A percentile compares a stretch with the other conserved stretches of the same genome.
These are phyloP conservation scores for Salicornia ramosissima DNA, from an alignment of 148 eudicot genomes.

Conservation along the genomic window DNA sequence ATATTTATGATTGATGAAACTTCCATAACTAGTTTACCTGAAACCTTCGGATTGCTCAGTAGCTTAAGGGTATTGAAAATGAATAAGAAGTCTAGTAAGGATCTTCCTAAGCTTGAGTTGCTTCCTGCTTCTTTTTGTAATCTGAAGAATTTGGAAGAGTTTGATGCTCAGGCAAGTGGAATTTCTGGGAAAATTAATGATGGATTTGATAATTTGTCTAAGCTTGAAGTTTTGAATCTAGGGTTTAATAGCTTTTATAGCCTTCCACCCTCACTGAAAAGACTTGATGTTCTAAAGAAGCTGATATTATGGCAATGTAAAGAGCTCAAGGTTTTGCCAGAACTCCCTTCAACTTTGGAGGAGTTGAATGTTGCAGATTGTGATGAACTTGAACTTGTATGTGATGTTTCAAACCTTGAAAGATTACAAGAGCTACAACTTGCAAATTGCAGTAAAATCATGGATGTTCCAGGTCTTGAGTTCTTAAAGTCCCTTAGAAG, in stretches of 20 bases:
- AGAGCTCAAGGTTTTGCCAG: conserved; percentile 43
- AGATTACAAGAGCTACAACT: conserved; percentile 44
- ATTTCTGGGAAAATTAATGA: conserved; percentile 40
- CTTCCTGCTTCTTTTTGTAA: conserved; percentile 48
- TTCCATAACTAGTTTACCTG: conserved; percentile 39
- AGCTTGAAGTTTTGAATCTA: conserved; percentile 40
- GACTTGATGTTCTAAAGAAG: conserved; percentile 36
- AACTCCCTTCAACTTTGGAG: conserved; percentile 49
- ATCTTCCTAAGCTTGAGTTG: conserved; percentile 2
- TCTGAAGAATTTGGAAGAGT: conserved; percentile 38
- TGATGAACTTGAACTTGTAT: conserved; percentile 33
- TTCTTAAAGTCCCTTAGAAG: conserved; percentile 47
- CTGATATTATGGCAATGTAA: conserved; percentile 42
- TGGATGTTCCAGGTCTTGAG: conserved; percentile 51
- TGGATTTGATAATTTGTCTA: conserved; percentile 40
- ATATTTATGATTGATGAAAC: conserved; percentile 44
- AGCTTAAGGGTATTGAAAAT: conserved; percentile 36
- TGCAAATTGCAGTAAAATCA: conserved; percentile 43
- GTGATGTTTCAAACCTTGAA: conserved; percentile 43
- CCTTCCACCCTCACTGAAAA: conserved; percentile 48
- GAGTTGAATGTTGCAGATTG: conserved; percentile 53
- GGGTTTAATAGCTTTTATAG: conserved; percentile 44
- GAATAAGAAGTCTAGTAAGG: conserved; percentile 31
- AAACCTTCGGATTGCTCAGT: conserved; percentile 49
- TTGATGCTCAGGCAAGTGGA: conserved; percentile 50